Evolutionary conservation across 768 basidiomycete species (phyloP).

Genomic region (Lactarius indigo): DNA sequence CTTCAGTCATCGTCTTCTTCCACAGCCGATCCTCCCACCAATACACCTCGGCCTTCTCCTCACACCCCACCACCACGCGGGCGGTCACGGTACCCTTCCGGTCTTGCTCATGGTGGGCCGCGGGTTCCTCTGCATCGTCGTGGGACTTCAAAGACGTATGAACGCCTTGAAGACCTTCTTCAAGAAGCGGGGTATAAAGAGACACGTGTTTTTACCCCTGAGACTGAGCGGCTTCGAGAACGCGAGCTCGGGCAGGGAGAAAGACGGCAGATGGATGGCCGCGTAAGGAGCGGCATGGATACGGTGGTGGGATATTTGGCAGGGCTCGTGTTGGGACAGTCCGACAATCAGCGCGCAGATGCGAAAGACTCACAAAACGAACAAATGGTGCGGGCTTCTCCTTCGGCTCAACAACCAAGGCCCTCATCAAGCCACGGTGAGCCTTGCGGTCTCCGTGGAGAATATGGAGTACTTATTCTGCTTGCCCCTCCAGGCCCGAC

Average conservation of each 20-base stretch:
- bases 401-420: neutral
- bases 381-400: constrained; percentile 1
- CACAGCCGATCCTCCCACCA: neutral
- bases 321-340: constrained; percentile 50
- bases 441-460: neutral
- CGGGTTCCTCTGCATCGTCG: constrained; percentile 74
- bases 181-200: constrained; percentile 90
- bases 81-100: constrained; percentile 49
- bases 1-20: constrained; percentile 22
- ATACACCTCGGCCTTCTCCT: constrained; percentile 3
- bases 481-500: neutral
- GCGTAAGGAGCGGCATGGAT: constrained; percentile 42
- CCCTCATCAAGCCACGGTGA: neutral
- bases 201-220: constrained; percentile 85
- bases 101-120: constrained; percentile 39
- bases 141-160: constrained; percentile 78
- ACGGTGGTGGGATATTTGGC: constrained; percentile 65
- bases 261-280: constrained; percentile 28
- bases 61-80: constrained; percentile 23
- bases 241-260: constrained; percentile 24
- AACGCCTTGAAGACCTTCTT: constrained; percentile 80
- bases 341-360: constrained; percentile 23
- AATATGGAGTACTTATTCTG: neutral
- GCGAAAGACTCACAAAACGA: constrained; percentile 25
- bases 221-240: constrained; percentile 50